Evolutionary conservation across 1,284 basidiomycete species (phyloP).

Genomic region (Sanghuangporus weigelae): DNA sequence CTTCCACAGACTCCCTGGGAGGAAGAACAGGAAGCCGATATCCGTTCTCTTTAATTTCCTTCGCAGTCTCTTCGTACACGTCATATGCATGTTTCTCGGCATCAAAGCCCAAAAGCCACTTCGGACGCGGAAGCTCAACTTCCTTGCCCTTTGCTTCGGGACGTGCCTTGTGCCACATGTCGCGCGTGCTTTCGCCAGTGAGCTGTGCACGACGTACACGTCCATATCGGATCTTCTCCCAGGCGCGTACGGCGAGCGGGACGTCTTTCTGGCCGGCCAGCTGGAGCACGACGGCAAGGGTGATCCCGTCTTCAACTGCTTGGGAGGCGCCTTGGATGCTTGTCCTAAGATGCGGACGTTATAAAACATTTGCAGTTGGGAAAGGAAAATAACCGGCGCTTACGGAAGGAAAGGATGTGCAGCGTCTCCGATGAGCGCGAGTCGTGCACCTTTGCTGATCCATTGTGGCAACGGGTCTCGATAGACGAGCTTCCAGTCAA

Average conservation of each 20-base stretch:
- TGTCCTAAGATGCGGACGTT: slow-evolving; percentile 16
- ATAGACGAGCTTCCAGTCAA: slow-evolving; percentile 23
- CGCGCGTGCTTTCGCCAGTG: slow-evolving; percentile 18
- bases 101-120: slow-evolving; percentile 20
- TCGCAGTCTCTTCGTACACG: slow-evolving; percentile 17
- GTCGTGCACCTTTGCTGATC: slow-evolving; percentile 18
- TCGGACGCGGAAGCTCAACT: slow-evolving; percentile 15
- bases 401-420: slow-evolving; percentile 21
- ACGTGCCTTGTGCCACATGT: slow-evolving; percentile 17
- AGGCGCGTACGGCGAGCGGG: slow-evolving; percentile 18
- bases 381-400: not conserved
- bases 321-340: slow-evolving; percentile 23
- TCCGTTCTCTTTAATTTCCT: slow-evolving; percentile 24
- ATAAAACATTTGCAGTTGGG: not conserved
- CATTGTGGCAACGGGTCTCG: slow-evolving; percentile 22
- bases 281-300: slow-evolving; percentile 18
- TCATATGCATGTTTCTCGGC: slow-evolving; percentile 16
- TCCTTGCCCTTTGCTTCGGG: slow-evolving; percentile 17
- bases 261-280: slow-evolving; percentile 20
- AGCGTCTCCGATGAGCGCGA: slow-evolving; percentile 21
- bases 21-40: slow-evolving; percentile 23
- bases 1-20: not conserved
- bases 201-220: slow-evolving; percentile 19
- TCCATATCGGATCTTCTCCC: slow-evolving; percentile 19
- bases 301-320: slow-evolving; percentile 22